phyloP scores from a whole-genome alignment of 305 asterid genomes.

The Fraxinus floribunda region DNA sequence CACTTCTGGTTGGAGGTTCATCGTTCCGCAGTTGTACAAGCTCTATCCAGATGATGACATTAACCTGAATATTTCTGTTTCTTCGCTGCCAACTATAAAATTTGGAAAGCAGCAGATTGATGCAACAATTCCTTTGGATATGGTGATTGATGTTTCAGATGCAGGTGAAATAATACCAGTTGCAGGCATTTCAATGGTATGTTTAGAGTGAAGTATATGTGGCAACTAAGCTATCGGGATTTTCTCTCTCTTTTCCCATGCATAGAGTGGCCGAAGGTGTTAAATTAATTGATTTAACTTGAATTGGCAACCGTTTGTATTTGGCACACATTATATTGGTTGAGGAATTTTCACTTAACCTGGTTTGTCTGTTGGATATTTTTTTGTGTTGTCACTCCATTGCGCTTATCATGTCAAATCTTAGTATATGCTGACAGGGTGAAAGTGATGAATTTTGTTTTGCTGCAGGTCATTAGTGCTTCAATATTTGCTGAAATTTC shows the following conservation, averaged over 20 bases:
- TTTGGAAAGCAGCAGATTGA: conserved; percentile 49
- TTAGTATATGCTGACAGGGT: not conserved
- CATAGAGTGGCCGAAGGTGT: not conserved
- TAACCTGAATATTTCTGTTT: conserved; percentile 66
- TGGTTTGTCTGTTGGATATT: conserved; percentile 5
- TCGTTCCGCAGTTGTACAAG: conserved; percentile 82
- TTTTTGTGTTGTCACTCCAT: not conserved
- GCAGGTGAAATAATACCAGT: conserved; percentile 63
- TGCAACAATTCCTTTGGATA: conserved; percentile 52
- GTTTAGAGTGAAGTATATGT: not conserved
- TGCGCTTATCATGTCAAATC: not conserved
- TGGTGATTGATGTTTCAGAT: conserved; percentile 67
- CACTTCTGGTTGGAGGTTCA: conserved; percentile 84
- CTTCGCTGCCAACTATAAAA: conserved; percentile 56
- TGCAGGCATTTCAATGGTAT: conserved; percentile 74
- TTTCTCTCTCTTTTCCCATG: not conserved
- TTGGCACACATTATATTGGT: not conserved
- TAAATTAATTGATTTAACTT: not conserved
- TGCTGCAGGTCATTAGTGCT: conserved; percentile 1
- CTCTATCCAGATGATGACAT: conserved; percentile 71
- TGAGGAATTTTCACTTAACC: not conserved
- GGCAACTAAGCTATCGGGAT: not conserved
- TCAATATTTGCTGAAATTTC: conserved; percentile 53
- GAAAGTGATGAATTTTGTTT: not conserved
- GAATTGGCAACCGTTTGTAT: not conserved